These are phyloP conservation scores for Monosporozyma solicola DNA, from an alignment of 805 yeast species.

Conservation along the genomic window DNA sequence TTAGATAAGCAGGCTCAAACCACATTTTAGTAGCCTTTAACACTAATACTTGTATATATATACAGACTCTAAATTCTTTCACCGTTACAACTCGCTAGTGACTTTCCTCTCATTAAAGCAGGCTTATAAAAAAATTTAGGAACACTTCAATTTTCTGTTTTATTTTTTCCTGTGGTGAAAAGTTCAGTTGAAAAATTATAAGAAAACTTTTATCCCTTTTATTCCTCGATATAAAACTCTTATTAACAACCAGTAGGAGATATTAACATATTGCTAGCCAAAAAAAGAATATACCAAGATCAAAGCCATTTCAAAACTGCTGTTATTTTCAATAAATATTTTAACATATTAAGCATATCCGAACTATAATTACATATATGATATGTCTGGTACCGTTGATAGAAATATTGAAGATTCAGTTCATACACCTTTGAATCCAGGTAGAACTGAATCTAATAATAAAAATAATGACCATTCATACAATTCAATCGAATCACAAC, in stretches of 20 bases:
- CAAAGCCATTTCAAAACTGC: neutral
- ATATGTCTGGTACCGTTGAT: neutral
- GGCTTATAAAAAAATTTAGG: neutral
- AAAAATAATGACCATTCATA: conserved; percentile 16
- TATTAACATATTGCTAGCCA: neutral
- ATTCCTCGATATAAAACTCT: neutral
- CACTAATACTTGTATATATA: too few species aligned
- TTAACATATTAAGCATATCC: neutral
- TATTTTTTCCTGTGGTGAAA: neutral
- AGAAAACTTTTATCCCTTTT: neutral
- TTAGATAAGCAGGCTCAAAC: too few species aligned
- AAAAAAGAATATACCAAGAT: neutral
- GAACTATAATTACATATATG: neutral
- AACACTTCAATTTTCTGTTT: neutral
- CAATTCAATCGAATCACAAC: conserved; percentile 2
- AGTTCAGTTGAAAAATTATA: neutral
- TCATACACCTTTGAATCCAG: neutral
- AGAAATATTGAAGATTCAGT: neutral
- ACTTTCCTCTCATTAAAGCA: neutral
- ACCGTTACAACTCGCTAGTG: too few species aligned
- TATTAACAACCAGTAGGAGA: neutral
- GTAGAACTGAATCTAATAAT: neutral
- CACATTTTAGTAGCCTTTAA: too few species aligned
- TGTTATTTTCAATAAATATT: too few species aligned
- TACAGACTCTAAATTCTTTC: too few species aligned